Conservation (phyloP, 2,329 filamentous ascomycete species). For the Zymoseptoria ardabiliae region DNA sequence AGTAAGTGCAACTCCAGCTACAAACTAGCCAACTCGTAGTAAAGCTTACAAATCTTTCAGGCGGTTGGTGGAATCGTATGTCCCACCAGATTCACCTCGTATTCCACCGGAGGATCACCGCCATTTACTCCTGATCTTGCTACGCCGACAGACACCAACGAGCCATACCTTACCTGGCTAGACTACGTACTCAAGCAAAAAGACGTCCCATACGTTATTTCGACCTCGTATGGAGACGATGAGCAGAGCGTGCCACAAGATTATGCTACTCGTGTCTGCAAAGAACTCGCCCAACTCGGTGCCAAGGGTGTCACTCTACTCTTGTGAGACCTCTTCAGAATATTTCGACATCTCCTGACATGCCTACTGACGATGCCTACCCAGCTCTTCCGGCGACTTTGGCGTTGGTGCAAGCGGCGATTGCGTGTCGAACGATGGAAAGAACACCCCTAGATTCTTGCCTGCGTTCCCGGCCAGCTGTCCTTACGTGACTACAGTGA, state of each 20-base stretch:
- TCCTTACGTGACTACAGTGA: slow-evolving; percentile 38
- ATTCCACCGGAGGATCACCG: not conserved
- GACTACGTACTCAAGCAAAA: slow-evolving; percentile 47
- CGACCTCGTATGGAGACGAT: slow-evolving; percentile 57
- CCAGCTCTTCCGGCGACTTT: slow-evolving; percentile 41
- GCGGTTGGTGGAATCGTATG: not conserved
- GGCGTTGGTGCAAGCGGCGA: slow-evolving; percentile 43
- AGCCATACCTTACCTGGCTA: slow-evolving; percentile 58
- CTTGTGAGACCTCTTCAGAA: slow-evolving; percentile 39
- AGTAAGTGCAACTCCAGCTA: not conserved
- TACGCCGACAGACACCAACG: slow-evolving; percentile 44
- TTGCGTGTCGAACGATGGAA: slow-evolving; percentile 39
- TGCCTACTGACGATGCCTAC: too few relatives aligned
- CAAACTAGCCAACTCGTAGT: not conserved
- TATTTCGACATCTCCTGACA: too few relatives aligned
- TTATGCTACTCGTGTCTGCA: slow-evolving; percentile 54
- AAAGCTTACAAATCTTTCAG: not conserved
- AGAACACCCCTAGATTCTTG: slow-evolving; percentile 35
- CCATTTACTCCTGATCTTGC: not conserved
- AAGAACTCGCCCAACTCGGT: slow-evolving; percentile 55
- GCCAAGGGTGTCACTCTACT: slow-evolving; percentile 55
- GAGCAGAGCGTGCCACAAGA: slow-evolving; percentile 53
- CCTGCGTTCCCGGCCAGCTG: slow-evolving; percentile 39
- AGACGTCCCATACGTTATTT: slow-evolving; percentile 53
- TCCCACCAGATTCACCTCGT: not conserved